These are phyloP conservation scores for Neonothopanus nambi DNA, from an alignment of 1,284 basidiomycete genomes.

Conservation along the genomic window DNA sequence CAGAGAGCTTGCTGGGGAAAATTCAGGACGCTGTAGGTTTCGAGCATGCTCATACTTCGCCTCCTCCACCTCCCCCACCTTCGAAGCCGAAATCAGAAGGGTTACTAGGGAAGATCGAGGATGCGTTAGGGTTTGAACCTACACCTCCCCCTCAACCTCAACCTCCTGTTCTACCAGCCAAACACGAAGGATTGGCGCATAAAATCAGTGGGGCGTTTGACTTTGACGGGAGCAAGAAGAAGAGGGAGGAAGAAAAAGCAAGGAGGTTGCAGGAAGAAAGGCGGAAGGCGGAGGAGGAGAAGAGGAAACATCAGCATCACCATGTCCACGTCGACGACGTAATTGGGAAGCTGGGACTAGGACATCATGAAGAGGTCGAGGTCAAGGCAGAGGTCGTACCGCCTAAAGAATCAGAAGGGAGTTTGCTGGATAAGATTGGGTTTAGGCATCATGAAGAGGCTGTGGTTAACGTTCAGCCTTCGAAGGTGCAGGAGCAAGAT, in stretches of 20 bases:
- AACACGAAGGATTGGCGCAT: neutral
- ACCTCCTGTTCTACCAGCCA: no score
- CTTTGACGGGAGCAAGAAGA: neutral
- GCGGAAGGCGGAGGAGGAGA: neutral
- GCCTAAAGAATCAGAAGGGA: neutral
- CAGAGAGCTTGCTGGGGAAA: no score
- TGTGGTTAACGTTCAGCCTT: neutral
- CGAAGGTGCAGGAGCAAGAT: neutral
- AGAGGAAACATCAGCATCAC: conserved; percentile 1
- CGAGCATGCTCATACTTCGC: no score
- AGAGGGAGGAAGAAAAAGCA: neutral
- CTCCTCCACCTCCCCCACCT: no score
- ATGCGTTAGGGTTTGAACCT: no score
- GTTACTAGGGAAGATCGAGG: no score
- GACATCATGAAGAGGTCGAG: neutral
- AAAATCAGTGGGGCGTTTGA: neutral
- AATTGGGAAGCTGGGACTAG: conserved; percentile 1
- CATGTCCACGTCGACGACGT: neutral
- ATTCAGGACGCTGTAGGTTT: no score
- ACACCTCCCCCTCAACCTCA: no score
- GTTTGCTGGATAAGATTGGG: conserved; percentile 1
- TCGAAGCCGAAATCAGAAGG: no score
- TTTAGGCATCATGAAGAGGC: neutral
- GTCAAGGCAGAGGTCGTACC: neutral
- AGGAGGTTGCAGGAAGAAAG: neutral